These are phyloP conservation scores for Lagenaria siceraria DNA, from an alignment of 306 rosid genomes.

Conservation along the genomic window DNA sequence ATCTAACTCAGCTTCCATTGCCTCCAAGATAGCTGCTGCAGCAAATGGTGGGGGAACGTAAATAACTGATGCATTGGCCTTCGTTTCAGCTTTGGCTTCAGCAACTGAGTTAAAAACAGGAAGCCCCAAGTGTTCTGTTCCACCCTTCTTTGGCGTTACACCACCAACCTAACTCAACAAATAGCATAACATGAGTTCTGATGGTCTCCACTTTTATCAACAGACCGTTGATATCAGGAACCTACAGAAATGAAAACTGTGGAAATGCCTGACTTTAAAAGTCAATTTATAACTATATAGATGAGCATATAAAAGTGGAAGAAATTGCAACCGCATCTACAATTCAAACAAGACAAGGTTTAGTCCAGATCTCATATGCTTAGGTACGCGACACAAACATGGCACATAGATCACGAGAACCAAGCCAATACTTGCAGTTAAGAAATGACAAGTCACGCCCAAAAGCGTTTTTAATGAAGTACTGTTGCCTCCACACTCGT, in stretches of 20 bases:
- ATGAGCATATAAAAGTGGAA: neutral
- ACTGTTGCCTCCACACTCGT: neutral
- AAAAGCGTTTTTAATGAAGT: neutral
- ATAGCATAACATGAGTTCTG: neutral
- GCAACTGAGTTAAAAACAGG: slow-evolving; percentile 93
- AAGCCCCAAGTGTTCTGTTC: slow-evolving; percentile 93
- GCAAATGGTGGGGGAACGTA: slow-evolving; percentile 99
- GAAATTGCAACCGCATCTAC: neutral
- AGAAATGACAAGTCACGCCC: neutral
- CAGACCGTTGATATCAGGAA: neutral
- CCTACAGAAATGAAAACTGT: neutral
- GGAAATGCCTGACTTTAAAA: neutral
- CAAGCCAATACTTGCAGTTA: neutral
- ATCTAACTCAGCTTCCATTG: slow-evolving; percentile 89
- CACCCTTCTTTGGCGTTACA: slow-evolving; percentile 97
- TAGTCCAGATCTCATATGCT: neutral
- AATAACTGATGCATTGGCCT: slow-evolving; percentile 84
- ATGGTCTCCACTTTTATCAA: neutral
- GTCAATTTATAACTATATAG: neutral
- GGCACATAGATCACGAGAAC: neutral
- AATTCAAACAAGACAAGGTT: neutral
- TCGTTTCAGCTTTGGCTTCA: slow-evolving; percentile 90
- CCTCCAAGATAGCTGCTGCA: slow-evolving; percentile 86
- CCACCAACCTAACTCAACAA: slow-evolving; percentile 63
- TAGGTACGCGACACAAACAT: neutral